phyloP scores from a whole-genome alignment of 1,139 yeast species.

The Candida sp. region DNA sequence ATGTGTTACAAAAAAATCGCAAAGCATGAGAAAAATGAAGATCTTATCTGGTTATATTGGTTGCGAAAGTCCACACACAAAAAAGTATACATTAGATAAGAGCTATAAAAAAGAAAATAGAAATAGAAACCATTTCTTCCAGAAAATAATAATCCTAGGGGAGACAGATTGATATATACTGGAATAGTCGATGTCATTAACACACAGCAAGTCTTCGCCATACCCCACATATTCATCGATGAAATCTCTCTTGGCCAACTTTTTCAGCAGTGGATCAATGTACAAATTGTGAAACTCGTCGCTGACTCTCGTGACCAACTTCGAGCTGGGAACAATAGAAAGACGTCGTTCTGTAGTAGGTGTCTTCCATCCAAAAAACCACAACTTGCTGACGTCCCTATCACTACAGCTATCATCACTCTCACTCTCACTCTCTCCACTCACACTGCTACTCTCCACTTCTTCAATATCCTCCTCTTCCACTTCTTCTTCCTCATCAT shows the following conservation, averaged over 20 bases:
- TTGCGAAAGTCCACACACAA: neutral
- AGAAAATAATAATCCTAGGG: neutral
- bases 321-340: conserved; percentile 1
- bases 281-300: conserved; percentile 4
- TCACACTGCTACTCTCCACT: too few relatives aligned
- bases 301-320: conserved; percentile 7
- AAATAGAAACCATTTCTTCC: neutral
- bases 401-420: neutral
- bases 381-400: conserved; percentile 4
- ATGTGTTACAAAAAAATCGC: conserved; percentile 1
- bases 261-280: neutral
- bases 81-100: neutral
- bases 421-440: neutral
- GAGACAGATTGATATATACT: neutral
- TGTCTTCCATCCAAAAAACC: conserved; percentile 11
- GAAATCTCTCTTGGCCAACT: neutral
- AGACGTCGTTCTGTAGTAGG: neutral
- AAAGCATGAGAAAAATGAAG: neutral
- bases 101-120: neutral
- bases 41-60: neutral
- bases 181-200: neutral
- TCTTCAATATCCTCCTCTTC: too few relatives aligned
- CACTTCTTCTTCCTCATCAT: too few relatives aligned
- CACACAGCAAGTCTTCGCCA: neutral
- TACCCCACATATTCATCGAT: neutral